Evolutionary conservation across 805 yeast genomes (phyloP), one percentile per base, ranked within the genome.

Genomic region (Candida multigemmis): DNA sequence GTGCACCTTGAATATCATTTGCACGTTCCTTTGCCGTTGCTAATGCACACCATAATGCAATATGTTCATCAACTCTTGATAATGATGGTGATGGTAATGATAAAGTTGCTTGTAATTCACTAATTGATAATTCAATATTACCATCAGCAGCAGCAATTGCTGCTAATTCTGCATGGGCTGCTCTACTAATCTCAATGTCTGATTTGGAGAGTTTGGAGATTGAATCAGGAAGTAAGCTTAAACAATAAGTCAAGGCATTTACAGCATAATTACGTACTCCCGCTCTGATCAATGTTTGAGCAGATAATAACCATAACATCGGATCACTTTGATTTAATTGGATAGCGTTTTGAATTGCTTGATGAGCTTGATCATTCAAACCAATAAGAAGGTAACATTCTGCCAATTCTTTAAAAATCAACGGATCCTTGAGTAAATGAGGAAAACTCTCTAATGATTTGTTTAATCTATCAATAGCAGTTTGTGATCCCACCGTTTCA

Each of bases 161-260:
- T 0, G 77, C 78, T 24, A 74, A 48, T 37, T 71, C 75, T 4
- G 71, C 63, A 47, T 71, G 77, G 3, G 68, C 65, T 10, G 65
- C 55, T 28, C 76, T 53, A 0, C 72, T 67, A 2, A 68, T 54
- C 28, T 66, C 68, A n/a, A 67, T 44, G 24, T 64, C 70, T 4
- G 44, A 42, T 2, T 40, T 21, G 5, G 47, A 31, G 26, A 56
- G 40, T 23, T 52, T 42, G 25, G 35, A 41, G 6, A 56, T 37
- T 12, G 42, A 34, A 11, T 46, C 50, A 3, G 70, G 68, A 23
- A 67, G 43, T 21, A 62, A 47, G 12, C 56, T 49, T 16, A 72
- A 45, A 21, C 72, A 54, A 24, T 60, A 63, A 12, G 59, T 59
- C 26, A 73, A 54, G 3, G 71, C 53, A 12, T 64, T 61, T 3